Evolutionary conservation across 176 grass and related monocot species (phyloP), one percentile per base, ranked within the genome.

Genomic region (Raddia distichophylla): DNA sequence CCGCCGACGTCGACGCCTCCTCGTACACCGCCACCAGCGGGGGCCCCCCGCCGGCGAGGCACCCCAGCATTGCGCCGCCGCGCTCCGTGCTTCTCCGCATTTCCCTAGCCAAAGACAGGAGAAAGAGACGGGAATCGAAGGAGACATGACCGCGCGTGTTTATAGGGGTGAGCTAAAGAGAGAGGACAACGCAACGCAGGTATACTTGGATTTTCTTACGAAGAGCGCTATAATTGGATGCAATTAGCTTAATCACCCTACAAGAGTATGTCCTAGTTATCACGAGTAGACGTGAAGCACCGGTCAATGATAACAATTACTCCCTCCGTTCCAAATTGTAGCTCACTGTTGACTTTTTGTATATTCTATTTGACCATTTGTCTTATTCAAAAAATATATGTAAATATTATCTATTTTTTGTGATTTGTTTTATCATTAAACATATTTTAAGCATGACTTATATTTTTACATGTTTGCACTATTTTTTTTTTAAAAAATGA

Each of bases 31-130:
- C 45, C 5, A 12, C 8, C 44, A 71, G 64, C 34, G 80, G 33
- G 43, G 60, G 37, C 4, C 18, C 60, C 18, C 18, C 75, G 55
- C 49, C 32, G 16, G 66, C 84, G 85, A 95, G 90, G 75, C 93
- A 92, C 8, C 93, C 82, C n/a, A 86, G 56, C 93, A 90, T 88
- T 52, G 62, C 49, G 69, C 77, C 49, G 69, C 77, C 64, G 71
- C 68, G 70, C 61, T 91, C 78, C 87, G 72, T 77, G 67, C 27
- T 66, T 47, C 57, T 43, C 74, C 67, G 35, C 77, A 56, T 74
- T 32, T 13, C 17, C 78, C 33, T 47, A 40, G 32, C 8, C 27
- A 73, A 34, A 40, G 32, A 47, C 19, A 32, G 51, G 15, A 40
- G 51, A 51, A 54, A 58, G 52, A 76, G 80, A 64, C 4, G 32